Base-by-base conservation (phyloP, 176 grass and related monocot genomes). In the Cenchrus americanus region DNA sequence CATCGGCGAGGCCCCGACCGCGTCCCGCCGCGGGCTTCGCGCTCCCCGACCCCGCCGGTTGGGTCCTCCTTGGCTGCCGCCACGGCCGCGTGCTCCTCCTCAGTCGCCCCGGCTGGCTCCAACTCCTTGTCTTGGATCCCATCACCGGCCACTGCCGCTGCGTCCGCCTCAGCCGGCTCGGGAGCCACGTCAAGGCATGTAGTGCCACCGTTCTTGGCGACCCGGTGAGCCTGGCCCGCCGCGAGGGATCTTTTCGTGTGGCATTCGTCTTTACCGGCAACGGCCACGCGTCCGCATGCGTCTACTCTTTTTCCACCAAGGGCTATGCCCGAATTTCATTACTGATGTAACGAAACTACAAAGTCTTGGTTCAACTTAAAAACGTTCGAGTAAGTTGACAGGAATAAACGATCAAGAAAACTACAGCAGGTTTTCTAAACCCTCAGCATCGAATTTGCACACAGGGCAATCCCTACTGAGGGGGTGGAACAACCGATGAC, bases 51-150 rank as follows among this genome's bases (percentile, higher is more conserved):
- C 19, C 0, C 17, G 51, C 14, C 51, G 6, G 55, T 27, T 75
- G 72, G 72, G 5, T 32, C 7, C 1, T 57, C 27, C 44, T 75
- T 17, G 27, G 50, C 1, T 75, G 72, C 42, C 41, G 75, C 58
- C 58, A 78, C 23, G 75, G 75, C 22, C 58, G 41, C 22, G 75
- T 26, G n/a, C 58, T 78, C n/a, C 58, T 78, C 75, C 75, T 58
- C 58, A 49, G 75, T 13, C 23, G 4, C 0, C 75, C 75, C 1
- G 58, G 75, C 3, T 78, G 58, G 75, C 70, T 48, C 22, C 75
- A 62, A n/a, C 40, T 78, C 18, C 75, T 78, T 18, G 75, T 78
- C n/a, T 78, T n/a, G 58, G 75, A 78, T 22, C 75, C 75, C n/a
- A 26, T 78, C 75, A 78, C 75, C n/a, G 41, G 75, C 75, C 75